Percentiles rank a stretch among this genome's conserved stretches.
Conservation (phyloP, 2,329 filamentous ascomycete genomes). For the Emydomyces testavorans region DNA sequence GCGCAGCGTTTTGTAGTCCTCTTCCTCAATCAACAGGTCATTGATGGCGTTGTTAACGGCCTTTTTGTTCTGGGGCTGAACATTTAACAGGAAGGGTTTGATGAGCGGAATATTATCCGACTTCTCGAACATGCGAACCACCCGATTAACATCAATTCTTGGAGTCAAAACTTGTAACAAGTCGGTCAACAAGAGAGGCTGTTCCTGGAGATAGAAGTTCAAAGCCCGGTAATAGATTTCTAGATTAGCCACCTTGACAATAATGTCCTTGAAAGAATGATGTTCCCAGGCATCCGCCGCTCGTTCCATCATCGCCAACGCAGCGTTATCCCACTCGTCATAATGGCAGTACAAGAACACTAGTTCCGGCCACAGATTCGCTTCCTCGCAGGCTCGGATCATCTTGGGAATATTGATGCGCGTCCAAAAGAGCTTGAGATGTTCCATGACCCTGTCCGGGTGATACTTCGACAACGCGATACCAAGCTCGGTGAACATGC, state of each 20-base stretch:
- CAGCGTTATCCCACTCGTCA: slow-evolving; percentile 95
- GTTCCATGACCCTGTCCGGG: slow-evolving; percentile 93
- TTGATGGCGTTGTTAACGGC: slow-evolving; percentile 97
- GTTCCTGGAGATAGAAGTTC: slow-evolving; percentile 95
- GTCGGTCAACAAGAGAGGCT: slow-evolving; percentile 91
- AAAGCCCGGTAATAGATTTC: slow-evolving; percentile 98
- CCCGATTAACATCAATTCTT: slow-evolving; percentile 92
- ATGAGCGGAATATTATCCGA: slow-evolving; percentile 96
- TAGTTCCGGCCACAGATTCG: slow-evolving; percentile 91
- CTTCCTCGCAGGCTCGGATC: slow-evolving; percentile 85
- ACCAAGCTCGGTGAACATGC: slow-evolving; percentile 88
- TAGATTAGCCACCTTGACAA: slow-evolving; percentile 93
- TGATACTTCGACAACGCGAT: slow-evolving; percentile 91
- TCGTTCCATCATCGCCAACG: slow-evolving; percentile 93
- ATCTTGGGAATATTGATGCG: slow-evolving; percentile 97
- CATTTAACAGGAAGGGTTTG: slow-evolving; percentile 95
- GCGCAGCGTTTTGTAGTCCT: slow-evolving; percentile 95
- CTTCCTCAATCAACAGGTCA: slow-evolving; percentile 92
- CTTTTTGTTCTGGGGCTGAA: slow-evolving; percentile 95
- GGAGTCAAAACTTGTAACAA: slow-evolving; percentile 83
- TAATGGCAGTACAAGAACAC: slow-evolving; percentile 98
- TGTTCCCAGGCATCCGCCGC: slow-evolving; percentile 98
- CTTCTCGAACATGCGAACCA: slow-evolving; percentile 98
- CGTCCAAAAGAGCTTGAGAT: slow-evolving; percentile 96
- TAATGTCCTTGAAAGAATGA: slow-evolving; percentile 97